Evolutionary conservation across 208 protist genomes (phyloP), one percentile per base, ranked within the genome.

Genomic region (Leishmania braziliensis): DNA sequence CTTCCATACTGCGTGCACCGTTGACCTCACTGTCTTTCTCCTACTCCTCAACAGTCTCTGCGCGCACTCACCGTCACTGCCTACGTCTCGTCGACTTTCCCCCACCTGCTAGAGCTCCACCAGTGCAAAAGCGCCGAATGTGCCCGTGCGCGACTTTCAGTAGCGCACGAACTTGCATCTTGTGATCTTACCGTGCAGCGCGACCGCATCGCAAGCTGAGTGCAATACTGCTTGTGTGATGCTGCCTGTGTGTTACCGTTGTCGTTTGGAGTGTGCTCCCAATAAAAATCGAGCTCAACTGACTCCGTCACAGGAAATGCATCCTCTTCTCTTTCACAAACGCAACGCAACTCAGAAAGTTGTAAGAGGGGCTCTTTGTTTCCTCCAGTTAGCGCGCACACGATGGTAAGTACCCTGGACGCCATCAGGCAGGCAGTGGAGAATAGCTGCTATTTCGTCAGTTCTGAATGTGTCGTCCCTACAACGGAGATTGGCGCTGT

Each of bases 381-480:
- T 43, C 14, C 65, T 33, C 10, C 36, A 39, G 65, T 36, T 10
- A 73, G 43, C 26, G 26, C 36, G 46, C 20, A 50, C 39, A 16
- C 26, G 10, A 91, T 88, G 85, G 88, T 86, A 33, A 94, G 91
- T 66, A 93, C 98, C 65, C 94, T 97, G 51, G 93, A 98, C 8
- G 95, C 92, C 33, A 96, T 98, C 75, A 87, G 94, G 66, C 66
- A 85, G 62, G 84, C 84, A 1, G 85, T 81, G 33, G 83, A 91
- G 74, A 74, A 85, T 33, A 75, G 85, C 9, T 62, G 84, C 33
- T 66, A 84, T 66, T 98, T 97, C 77, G 97, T 95, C 69, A 97
- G 93, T 26, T 98, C 99, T 60, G 97, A 99, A 81, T 99, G 96
- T 81, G 95, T 98, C 18, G 95, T 92, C 46, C 96, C 97, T 46